phyloP scores from a whole-genome alignment of 441 rosid species.

The Eutrema salsugineum region DNA sequence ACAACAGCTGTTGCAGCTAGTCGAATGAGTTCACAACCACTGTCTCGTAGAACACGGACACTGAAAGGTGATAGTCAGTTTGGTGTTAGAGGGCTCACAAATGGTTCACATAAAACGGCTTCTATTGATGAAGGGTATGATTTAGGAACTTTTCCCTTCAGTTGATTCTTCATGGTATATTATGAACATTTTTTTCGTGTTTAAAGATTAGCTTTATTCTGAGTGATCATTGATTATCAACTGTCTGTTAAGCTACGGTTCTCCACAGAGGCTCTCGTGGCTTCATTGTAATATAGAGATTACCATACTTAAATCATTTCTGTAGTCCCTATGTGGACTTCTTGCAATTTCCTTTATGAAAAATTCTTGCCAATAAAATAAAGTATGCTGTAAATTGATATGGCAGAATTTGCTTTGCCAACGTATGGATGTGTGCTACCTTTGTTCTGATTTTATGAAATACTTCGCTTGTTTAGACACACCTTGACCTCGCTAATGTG shows the following conservation, averaged over 20 bases:
- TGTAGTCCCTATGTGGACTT: constrained; percentile 2
- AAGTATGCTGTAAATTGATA: background rate
- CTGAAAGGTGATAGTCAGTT: constrained; percentile 75
- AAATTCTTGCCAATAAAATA: background rate
- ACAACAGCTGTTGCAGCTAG: constrained; percentile 70
- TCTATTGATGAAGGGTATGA: constrained; percentile 81
- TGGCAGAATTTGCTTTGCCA: constrained; percentile 13
- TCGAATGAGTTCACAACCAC: constrained; percentile 68
- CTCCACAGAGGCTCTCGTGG: background rate
- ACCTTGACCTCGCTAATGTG: constrained; percentile 2
- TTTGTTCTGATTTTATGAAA: background rate
- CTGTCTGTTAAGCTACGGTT: background rate
- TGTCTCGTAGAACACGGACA: constrained; percentile 88
- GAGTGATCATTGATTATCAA: background rate
- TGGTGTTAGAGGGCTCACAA: constrained; percentile 53
- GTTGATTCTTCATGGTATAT: constrained; percentile 10
- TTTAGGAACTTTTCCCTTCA: constrained; percentile 15
- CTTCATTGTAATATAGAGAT: background rate
- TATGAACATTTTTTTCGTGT: background rate
- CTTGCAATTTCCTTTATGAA: background rate
- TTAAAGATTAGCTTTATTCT: background rate
- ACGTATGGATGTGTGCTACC: constrained; percentile 3
- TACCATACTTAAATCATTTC: background rate
- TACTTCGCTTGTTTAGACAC: background rate
- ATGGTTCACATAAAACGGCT: constrained; percentile 66